Conservation (phyloP, 306 rosid genomes). For the Crotalaria pallida region DNA sequence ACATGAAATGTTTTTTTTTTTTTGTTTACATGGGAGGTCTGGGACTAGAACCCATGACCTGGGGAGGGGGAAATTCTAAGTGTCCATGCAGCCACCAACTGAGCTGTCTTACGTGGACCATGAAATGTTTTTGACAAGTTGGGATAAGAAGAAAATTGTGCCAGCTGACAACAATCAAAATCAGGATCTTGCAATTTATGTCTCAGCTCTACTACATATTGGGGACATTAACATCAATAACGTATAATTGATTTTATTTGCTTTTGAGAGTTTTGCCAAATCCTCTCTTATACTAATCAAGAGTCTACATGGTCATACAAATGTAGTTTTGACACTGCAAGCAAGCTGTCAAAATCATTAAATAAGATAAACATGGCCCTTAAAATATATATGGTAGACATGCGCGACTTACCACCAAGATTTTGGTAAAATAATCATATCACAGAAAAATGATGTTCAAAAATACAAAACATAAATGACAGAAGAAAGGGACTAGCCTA, state of each 20-base stretch:
- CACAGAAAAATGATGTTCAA: slow-evolving; percentile 44
- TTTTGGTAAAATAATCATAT: slow-evolving; percentile 33
- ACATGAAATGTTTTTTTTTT: too few relatives aligned
- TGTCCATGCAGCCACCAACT: too few relatives aligned
- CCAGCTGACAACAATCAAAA: too few relatives aligned
- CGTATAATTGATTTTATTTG: background rate
- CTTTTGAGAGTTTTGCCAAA: background rate
- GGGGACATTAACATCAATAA: background rate
- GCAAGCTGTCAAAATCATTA: slow-evolving; percentile 11
- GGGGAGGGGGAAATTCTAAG: too few relatives aligned
- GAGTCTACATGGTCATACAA: background rate
- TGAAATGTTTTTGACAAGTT: too few relatives aligned
- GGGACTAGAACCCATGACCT: too few relatives aligned
- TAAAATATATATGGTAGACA: slow-evolving; percentile 26
- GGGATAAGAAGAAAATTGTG: too few relatives aligned
- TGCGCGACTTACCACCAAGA: slow-evolving; percentile 27
- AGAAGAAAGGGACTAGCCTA: slow-evolving; percentile 1
- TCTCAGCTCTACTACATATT: too few relatives aligned
- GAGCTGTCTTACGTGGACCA: too few relatives aligned
- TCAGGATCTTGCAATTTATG: too few relatives aligned
- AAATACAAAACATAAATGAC: slow-evolving; percentile 25
- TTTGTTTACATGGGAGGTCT: too few relatives aligned
- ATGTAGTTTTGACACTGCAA: slow-evolving; percentile 8
- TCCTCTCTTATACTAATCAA: background rate
- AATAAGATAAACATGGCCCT: slow-evolving; percentile 26